phyloP scores from a whole-genome alignment of 495 filamentous ascomycete genomes.

The Hypoxylon lenormandii region DNA sequence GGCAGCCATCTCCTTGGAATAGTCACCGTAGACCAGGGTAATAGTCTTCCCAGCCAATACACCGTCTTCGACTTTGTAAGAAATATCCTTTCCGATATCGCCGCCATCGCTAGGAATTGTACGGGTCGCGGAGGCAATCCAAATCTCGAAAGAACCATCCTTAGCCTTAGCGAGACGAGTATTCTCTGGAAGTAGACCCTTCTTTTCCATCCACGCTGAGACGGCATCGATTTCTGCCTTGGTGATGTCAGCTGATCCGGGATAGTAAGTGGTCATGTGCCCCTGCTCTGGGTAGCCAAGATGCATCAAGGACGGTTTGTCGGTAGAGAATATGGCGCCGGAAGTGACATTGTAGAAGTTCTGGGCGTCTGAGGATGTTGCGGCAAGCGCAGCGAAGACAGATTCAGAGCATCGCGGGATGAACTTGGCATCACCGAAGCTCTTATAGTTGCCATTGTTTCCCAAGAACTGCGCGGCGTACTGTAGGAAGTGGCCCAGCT shows the following conservation, averaged over 20 bases:
- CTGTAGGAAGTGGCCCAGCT: slow-evolving; percentile 80
- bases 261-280: slow-evolving; percentile 93
- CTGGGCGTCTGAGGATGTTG: slow-evolving; percentile 69
- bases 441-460: slow-evolving; percentile 95
- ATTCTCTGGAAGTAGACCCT: slow-evolving; percentile 81
- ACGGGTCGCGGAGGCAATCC: slow-evolving; percentile 78
- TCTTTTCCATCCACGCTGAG: slow-evolving; percentile 77
- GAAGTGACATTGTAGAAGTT: slow-evolving; percentile 74
- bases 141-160: slow-evolving; percentile 78
- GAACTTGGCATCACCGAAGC: slow-evolving; percentile 94
- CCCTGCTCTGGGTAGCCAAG: slow-evolving; percentile 85
- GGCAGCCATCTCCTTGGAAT: slow-evolving; percentile 81
- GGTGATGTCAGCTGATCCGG: slow-evolving; percentile 84
- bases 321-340: slow-evolving; percentile 79
- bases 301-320: slow-evolving; percentile 77
- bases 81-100: slow-evolving; percentile 75
- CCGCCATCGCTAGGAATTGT: slow-evolving; percentile 67
- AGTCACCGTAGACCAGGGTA: slow-evolving; percentile 85
- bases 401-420: slow-evolving; percentile 79
- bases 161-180: slow-evolving; percentile 82
- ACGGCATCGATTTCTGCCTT: slow-evolving; percentile 83
- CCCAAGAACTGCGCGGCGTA: slow-evolving; percentile 91
- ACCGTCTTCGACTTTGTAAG: slow-evolving; percentile 73
- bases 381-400: slow-evolving; percentile 77
- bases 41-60: slow-evolving; percentile 72